Conservation (phyloP, 345 rosid species). For the Eucalyptus pumila region DNA sequence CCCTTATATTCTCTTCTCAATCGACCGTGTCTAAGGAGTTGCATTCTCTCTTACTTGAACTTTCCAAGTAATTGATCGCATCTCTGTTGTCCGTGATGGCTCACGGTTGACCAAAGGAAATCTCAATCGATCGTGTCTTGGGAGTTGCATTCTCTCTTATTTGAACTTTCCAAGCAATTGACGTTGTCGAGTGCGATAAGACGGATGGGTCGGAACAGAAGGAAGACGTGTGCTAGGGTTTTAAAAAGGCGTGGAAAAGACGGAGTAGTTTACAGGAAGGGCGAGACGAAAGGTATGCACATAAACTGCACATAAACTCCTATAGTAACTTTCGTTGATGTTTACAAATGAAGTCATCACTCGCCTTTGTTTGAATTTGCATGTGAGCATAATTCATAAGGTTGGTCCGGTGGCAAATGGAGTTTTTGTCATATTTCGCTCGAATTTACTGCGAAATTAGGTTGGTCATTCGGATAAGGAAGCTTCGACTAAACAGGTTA, state of each 20-base stretch:
- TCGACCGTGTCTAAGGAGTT: not conserved
- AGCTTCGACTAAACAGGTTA: not conserved
- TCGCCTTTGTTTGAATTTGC: not conserved
- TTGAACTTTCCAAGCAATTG: not conserved
- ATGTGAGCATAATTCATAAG: not conserved
- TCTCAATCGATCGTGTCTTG: not conserved
- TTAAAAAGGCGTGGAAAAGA: not conserved
- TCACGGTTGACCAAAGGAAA: not conserved
- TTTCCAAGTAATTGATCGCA: not conserved
- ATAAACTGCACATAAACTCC: not conserved
- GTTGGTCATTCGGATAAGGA: not conserved
- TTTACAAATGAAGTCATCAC: not conserved
- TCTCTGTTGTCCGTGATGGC: not conserved
- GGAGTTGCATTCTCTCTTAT: not conserved
- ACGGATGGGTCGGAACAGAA: not conserved
- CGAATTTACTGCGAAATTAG: not conserved
- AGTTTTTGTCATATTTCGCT: not conserved
- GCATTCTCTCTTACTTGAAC: not conserved
- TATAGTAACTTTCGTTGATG: not conserved
- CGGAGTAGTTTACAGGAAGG: not conserved
- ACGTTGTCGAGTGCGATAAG: not conserved
- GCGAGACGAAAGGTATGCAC: not conserved
- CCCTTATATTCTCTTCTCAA: not conserved
- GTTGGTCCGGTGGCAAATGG: not conserved
- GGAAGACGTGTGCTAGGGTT: not conserved